Base-by-base conservation (phyloP, 768 basidiomycete species). In the Hypholoma fasciculare region DNA sequence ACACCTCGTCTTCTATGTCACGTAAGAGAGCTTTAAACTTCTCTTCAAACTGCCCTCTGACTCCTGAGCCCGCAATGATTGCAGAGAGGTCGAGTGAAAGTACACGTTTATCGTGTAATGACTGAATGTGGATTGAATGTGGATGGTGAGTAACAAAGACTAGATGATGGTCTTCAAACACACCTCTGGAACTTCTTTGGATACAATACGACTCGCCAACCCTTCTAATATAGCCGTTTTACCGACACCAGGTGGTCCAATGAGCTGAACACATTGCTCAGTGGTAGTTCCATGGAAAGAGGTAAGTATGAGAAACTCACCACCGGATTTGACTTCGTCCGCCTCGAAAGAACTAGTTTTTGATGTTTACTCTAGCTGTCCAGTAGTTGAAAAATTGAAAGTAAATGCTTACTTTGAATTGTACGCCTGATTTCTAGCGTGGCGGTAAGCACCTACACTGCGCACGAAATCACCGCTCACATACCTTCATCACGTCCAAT, bases 221-320 rank as follows among this genome's bases (percentile, higher is more conserved):
- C 94, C 94, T 73, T 96, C 94, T 12, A 96, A 70, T 52, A 96
- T 94, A 0, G 94, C 93, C 0, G 94, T 96, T 74, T 97, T 97
- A 0, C 94, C 94, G 12, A 95, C 92, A 57, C 94, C 94, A 2
- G 94, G 92, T 23, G 91, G 87, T 6, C 92, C 90, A 54, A 92
- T 90, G 47, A 92, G 80, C 88, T 90, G 6, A 34, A 34, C 30
- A 58, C 26, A 12, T 13, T 7, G 48, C 34, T 48, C 17, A 55
- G 2, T n/a, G 49, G 34, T n/a, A 14, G 50, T 17, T 17, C 7
- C 26, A 4, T 13, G 23, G 7, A n/a, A 14, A 17, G n/a, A 34
- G 2, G 47, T 20, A 3, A 39, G 43, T 16, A 16, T 40, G 16
- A 40, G 17, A 23, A 7, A 74, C 86, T 51, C 71, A 87, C 90